Evolutionary conservation across 1,284 basidiomycete genomes (phyloP).

Genomic region (Meripilus lineatus): DNA sequence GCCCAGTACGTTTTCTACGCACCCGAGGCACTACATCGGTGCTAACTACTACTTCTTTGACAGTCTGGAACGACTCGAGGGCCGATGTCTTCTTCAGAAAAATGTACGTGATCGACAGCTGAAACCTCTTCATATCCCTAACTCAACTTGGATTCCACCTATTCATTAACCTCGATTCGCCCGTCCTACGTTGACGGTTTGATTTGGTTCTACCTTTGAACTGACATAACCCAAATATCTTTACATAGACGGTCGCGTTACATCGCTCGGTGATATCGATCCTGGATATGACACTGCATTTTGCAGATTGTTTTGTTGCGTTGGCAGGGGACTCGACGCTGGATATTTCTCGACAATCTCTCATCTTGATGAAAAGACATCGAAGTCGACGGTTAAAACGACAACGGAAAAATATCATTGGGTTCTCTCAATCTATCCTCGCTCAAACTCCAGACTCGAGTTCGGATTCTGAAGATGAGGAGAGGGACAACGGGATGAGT

Average conservation of each 20-base stretch:
- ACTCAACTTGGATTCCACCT: neutral
- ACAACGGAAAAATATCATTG: slow-evolving; percentile 53
- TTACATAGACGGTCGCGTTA: slow-evolving; percentile 51
- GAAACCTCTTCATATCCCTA: neutral
- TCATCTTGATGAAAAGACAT: slow-evolving; percentile 46
- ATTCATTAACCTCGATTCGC: no score
- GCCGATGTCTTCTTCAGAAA: slow-evolving; percentile 61
- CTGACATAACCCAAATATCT: neutral
- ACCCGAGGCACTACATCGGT: neutral
- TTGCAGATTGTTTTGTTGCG: slow-evolving; percentile 57
- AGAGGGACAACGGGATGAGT: slow-evolving; percentile 22
- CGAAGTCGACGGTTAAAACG: slow-evolving; percentile 52
- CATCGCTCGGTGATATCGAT: slow-evolving; percentile 63
- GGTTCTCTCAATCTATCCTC: slow-evolving; percentile 43
- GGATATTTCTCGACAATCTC: slow-evolving; percentile 55
- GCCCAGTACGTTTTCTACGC: slow-evolving; percentile 52
- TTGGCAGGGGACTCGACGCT: slow-evolving; percentile 55
- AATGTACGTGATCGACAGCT: slow-evolving; percentile 57
- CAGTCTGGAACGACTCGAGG: slow-evolving; percentile 62
- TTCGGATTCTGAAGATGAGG: slow-evolving; percentile 41
- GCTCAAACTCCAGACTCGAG: slow-evolving; percentile 15
- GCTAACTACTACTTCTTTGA: slow-evolving; percentile 3
- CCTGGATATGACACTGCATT: slow-evolving; percentile 69
- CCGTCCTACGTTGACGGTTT: no score
- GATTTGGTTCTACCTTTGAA: neutral